These are phyloP conservation scores for Dysphania ambrosioides DNA, from an alignment of 148 eudicot species.

Conservation along the genomic window DNA sequence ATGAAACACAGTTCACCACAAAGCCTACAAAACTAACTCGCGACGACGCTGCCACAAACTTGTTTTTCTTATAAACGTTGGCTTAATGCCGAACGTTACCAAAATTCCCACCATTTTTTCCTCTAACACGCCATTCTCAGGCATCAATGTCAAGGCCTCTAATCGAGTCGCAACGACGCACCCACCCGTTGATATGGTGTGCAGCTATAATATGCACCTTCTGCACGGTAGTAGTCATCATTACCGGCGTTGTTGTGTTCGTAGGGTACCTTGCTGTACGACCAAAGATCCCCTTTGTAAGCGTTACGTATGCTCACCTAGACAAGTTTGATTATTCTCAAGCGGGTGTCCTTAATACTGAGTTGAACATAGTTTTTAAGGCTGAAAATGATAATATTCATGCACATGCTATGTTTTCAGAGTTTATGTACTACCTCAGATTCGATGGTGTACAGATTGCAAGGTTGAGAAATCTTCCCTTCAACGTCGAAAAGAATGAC, in stretches of 20 bases:
- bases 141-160: slow-evolving; percentile 33
- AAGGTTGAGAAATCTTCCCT: slow-evolving; percentile 34
- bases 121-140: neutral
- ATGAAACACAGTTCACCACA: slow-evolving; percentile 6
- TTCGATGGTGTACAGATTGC: slow-evolving; percentile 47
- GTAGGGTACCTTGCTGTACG: slow-evolving; percentile 47
- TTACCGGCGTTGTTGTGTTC: slow-evolving; percentile 53
- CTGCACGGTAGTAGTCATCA: slow-evolving; percentile 42
- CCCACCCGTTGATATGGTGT: slow-evolving; percentile 59
- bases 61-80: neutral
- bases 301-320: slow-evolving; percentile 46
- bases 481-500: slow-evolving; percentile 44
- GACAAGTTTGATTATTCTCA: slow-evolving; percentile 42
- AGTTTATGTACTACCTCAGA: slow-evolving; percentile 36
- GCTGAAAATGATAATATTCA: slow-evolving; percentile 59
- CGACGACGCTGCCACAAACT: neutral
- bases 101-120: neutral
- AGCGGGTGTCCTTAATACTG: slow-evolving; percentile 44
- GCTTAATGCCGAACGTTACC: slow-evolving; percentile 32
- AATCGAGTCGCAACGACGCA: slow-evolving; percentile 22
- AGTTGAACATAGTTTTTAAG: slow-evolving; percentile 38
- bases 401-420: slow-evolving; percentile 57
- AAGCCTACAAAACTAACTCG: neutral
- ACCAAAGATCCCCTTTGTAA: slow-evolving; percentile 57
- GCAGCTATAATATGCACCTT: slow-evolving; percentile 61